These are phyloP conservation scores for Davidsoniella virescens DNA, from an alignment of 2,329 filamentous ascomycete species.

Conservation along the genomic window DNA sequence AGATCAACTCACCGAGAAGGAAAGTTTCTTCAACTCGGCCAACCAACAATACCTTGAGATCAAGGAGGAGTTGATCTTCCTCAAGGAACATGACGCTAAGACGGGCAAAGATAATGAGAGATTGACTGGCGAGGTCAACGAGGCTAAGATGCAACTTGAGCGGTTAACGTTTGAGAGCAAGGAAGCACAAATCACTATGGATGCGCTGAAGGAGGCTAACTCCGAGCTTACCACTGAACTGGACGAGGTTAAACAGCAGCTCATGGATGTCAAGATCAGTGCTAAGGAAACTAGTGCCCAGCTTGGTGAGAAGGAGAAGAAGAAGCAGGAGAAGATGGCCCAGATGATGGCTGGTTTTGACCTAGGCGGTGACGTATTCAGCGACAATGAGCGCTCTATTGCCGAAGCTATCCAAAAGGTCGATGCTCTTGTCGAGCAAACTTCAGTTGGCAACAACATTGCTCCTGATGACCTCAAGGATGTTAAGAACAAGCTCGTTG, in stretches of 20 bases:
- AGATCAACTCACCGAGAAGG: slow-evolving; percentile 87
- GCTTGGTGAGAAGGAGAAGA: slow-evolving; percentile 92
- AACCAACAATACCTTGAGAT: slow-evolving; percentile 70
- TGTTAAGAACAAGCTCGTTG: slow-evolving; percentile 62
- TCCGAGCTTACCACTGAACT: slow-evolving; percentile 79
- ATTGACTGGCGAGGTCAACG: slow-evolving; percentile 71
- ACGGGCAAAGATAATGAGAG: slow-evolving; percentile 82
- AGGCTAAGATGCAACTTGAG: slow-evolving; percentile 92
- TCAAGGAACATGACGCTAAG: slow-evolving; percentile 75
- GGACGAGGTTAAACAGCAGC: slow-evolving; percentile 89
- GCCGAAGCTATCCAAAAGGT: slow-evolving; percentile 70
- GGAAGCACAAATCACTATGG: slow-evolving; percentile 94
- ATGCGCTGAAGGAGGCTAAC: slow-evolving; percentile 91
- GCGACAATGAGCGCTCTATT: slow-evolving; percentile 77
- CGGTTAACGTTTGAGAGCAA: slow-evolving; percentile 91
- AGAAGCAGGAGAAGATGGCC: slow-evolving; percentile 98
- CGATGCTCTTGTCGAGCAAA: slow-evolving; percentile 61
- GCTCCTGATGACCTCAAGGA: slow-evolving; percentile 66
- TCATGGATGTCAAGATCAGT: slow-evolving; percentile 90
- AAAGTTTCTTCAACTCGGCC: slow-evolving; percentile 59
- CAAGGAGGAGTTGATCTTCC: slow-evolving; percentile 67
- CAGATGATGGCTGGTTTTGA: slow-evolving; percentile 99
- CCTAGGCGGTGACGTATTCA: slow-evolving; percentile 81
- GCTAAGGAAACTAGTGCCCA: slow-evolving; percentile 84
- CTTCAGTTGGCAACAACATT: slow-evolving; percentile 60